Conservation (phyloP, 805 yeast genomes). For the Candida rishiriensis region DNA sequence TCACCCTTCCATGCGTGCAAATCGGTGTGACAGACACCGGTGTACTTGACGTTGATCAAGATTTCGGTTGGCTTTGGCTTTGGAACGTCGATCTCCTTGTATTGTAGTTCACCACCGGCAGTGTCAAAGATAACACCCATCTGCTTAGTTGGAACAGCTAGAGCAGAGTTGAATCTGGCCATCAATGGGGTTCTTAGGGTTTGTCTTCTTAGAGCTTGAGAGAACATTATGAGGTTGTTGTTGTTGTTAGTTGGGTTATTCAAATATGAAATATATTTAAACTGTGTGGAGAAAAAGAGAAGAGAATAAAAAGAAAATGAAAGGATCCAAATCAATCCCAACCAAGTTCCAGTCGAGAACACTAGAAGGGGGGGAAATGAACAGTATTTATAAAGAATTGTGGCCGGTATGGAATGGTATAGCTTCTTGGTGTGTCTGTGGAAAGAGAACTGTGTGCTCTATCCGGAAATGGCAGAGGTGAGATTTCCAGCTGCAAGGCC, state of each 20-base stretch:
- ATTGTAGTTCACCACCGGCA: conserved; percentile 56
- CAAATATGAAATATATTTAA: background rate
- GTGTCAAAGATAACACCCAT: conserved; percentile 69
- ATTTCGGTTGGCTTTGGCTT: conserved; percentile 60
- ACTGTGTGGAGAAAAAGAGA: background rate
- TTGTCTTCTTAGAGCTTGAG: conserved; percentile 15
- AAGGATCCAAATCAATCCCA: background rate
- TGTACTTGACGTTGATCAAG: conserved; percentile 62
- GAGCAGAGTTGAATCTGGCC: conserved; percentile 24
- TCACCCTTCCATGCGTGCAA: conserved; percentile 74
- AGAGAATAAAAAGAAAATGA: background rate
- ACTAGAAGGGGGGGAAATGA: background rate
- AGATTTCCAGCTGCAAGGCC: no score
- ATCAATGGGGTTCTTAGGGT: conserved; percentile 15
- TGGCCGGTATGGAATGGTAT: no score
- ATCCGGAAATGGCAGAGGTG: no score
- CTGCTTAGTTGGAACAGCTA: conserved; percentile 54
- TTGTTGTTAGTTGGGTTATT: background rate
- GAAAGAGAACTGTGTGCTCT: no score
- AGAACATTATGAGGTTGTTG: conserved; percentile 17
- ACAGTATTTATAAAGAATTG: background rate
- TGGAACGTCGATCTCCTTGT: conserved; percentile 73
- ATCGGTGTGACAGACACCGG: conserved; percentile 75
- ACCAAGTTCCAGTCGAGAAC: background rate
- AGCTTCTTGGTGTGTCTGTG: no score